Evolutionary conservation across 495 filamentous ascomycete species (phyloP).

Genomic region (Xylaria sp.): DNA sequence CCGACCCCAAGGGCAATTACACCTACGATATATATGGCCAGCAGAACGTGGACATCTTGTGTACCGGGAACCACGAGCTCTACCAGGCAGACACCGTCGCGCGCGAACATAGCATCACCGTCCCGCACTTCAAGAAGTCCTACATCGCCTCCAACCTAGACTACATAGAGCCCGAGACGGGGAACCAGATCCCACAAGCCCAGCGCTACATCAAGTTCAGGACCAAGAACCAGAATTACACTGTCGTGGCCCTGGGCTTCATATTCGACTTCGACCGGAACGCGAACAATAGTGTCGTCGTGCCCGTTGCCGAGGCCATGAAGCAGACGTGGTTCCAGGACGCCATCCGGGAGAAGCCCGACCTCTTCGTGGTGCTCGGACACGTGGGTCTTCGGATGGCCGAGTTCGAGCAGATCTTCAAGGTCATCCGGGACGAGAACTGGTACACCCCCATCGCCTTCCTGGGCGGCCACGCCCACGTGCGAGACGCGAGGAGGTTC

Average conservation of each 20-base stretch:
- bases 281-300: slow-evolving; percentile 85
- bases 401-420: slow-evolving; percentile 80
- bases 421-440: slow-evolving; percentile 76
- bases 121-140: slow-evolving; percentile 75
- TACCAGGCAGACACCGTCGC: slow-evolving; percentile 80
- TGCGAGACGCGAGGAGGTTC: slow-evolving; percentile 83
- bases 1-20: slow-evolving; percentile 84
- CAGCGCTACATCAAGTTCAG: slow-evolving; percentile 85
- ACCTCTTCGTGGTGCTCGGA: slow-evolving; percentile 86
- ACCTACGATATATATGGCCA: slow-evolving; percentile 83
- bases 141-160: slow-evolving; percentile 94
- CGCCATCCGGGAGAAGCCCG: slow-evolving; percentile 82
- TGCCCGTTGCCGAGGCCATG: slow-evolving; percentile 77
- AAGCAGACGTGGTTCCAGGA: slow-evolving; percentile 89
- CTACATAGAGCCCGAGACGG: slow-evolving; percentile 74
- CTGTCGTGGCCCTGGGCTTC: slow-evolving; percentile 89
- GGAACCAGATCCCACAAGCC: slow-evolving; percentile 76
- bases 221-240: slow-evolving; percentile 84
- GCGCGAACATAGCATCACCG: slow-evolving; percentile 76
- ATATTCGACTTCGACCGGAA: slow-evolving; percentile 92
- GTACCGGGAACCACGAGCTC: slow-evolving; percentile 93
- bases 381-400: slow-evolving; percentile 82
- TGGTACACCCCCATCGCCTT: slow-evolving; percentile 89
- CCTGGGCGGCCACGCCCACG: slow-evolving; percentile 91
- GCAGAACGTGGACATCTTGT: slow-evolving; percentile 84